A percentile compares a stretch with the other conserved stretches of the same genome.
phyloP scores from a whole-genome alignment of 192 early-diverging fungal genomes.

The Ambispora gerdemannii region DNA sequence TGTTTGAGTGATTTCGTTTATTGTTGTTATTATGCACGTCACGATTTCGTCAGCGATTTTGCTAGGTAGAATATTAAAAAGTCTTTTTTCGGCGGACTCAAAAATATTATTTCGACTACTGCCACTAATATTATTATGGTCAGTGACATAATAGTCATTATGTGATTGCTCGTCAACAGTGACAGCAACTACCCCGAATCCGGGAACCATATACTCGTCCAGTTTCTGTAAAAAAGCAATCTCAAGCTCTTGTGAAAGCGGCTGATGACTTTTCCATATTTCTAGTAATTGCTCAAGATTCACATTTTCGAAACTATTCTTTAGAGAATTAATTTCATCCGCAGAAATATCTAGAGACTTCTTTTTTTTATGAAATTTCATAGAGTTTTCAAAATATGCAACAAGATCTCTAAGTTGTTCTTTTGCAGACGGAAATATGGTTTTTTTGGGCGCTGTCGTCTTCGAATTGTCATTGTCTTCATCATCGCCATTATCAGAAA shows the following conservation, averaged over 20 bases:
- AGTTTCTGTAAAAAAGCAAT: conserved; percentile 32
- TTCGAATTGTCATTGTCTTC: too few species aligned
- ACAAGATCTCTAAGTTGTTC: too few species aligned
- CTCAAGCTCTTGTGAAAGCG: conserved; percentile 38
- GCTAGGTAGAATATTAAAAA: not conserved
- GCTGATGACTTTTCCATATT: conserved; percentile 35
- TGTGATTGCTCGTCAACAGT: too few species aligned
- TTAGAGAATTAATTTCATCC: conserved; percentile 29
- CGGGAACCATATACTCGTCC: conserved; percentile 15
- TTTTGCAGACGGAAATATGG: too few species aligned
- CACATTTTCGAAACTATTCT: conserved; percentile 27
- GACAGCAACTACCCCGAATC: not conserved
- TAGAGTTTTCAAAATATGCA: too few species aligned
- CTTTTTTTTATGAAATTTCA: too few species aligned
- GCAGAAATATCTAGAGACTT: too few species aligned
- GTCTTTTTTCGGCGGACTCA: not conserved
- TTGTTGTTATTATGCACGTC: too few species aligned
- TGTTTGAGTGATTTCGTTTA: not conserved
- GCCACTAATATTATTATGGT: too few species aligned
- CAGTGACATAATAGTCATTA: too few species aligned
- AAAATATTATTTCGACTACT: not conserved
- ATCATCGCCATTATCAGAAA: too few species aligned
- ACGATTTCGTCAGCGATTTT: not conserved
- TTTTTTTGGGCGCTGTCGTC: too few species aligned
- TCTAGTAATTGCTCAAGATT: conserved; percentile 31